Evolutionary conservation across 83 land plant genomes (phyloP).

Genomic region (Thuja plicata): DNA sequence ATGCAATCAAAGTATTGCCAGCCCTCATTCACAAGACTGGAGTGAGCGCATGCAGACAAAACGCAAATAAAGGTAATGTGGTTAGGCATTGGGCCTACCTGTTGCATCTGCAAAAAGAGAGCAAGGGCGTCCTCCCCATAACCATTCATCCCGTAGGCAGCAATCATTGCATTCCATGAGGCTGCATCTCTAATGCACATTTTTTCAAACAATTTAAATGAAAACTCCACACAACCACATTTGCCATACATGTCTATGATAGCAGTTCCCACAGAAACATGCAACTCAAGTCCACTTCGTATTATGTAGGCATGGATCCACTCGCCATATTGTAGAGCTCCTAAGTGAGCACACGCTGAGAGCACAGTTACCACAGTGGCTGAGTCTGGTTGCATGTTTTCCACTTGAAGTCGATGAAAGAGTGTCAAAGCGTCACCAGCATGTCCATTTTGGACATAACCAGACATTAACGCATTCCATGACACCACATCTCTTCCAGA

Average conservation of each 20-base stretch:
- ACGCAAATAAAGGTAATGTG: neutral
- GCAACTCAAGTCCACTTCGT: neutral
- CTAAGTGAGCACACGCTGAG: conserved; percentile 2
- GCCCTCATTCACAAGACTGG: neutral
- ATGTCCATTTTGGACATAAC: neutral
- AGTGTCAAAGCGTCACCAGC: neutral
- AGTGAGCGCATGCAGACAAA: neutral
- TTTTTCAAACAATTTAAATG: neutral
- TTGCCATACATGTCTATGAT: neutral
- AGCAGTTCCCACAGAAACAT: neutral
- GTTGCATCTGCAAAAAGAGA: neutral
- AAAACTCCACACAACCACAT: neutral
- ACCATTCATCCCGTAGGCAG: neutral
- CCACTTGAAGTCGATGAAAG: neutral
- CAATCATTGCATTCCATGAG: conserved; percentile 1
- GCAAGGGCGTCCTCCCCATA: neutral
- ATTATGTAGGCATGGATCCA: neutral
- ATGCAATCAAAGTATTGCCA: neutral
- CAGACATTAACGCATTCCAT: neutral
- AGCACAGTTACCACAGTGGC: neutral
- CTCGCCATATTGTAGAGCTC: neutral
- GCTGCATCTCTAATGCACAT: neutral
- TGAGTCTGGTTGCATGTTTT: neutral
- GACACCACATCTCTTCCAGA: neutral
- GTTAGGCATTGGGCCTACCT: neutral